Base-by-base conservation (phyloP, 2,329 filamentous ascomycete species). In the Dactylonectria macrodidyma region DNA sequence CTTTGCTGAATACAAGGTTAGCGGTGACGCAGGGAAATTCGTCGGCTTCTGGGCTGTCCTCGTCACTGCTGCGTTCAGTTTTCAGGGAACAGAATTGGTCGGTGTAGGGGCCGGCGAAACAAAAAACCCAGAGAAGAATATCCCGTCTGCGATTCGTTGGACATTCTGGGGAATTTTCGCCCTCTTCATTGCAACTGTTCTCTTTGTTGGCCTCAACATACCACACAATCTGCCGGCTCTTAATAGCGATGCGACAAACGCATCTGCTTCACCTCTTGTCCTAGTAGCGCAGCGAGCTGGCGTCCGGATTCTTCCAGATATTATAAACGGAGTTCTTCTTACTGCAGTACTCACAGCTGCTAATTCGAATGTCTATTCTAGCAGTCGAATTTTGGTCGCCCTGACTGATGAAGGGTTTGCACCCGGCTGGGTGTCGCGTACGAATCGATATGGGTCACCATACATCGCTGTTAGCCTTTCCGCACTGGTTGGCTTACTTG, bases 31-130 rank as follows among this genome's bases (percentile, higher is more conserved):
- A 22, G 61, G 61, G n/a, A 52, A 57, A 24, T 64, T 64, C 51
- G 52, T 64, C 8, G 61, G 44, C 12, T 59, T 64, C 24, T 64
- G 55, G 52, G 46, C 46, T 33, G 61, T 64, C 10, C 47, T 64
- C 9, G 61, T 64, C 19, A 58, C 55, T 36, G 61, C 61, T 10
- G 61, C 61, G 5, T 64, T 64, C 36, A 64, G 52, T 44, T 64
- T 59, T 12, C 52, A 57, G 11, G 61, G 61, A 9, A 57, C 55
- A 3, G 61, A 64, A 19, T 41, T 64, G 34, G 55, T 64, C 16
- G 61, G 52, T 22, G 61, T 57, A 16, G 61, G 52, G 2, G 55
- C 52, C 22, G 61, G 61, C 14, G 61, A 64, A 47, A 50, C 61
- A 8, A 46, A 64, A 11, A 50, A 64, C 47, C 61, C 61, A 6